A percentile compares a stretch with the other conserved stretches of the same genome.
Conservation (phyloP, 805 yeast genomes). For the Kodamaea neixiangensis region DNA sequence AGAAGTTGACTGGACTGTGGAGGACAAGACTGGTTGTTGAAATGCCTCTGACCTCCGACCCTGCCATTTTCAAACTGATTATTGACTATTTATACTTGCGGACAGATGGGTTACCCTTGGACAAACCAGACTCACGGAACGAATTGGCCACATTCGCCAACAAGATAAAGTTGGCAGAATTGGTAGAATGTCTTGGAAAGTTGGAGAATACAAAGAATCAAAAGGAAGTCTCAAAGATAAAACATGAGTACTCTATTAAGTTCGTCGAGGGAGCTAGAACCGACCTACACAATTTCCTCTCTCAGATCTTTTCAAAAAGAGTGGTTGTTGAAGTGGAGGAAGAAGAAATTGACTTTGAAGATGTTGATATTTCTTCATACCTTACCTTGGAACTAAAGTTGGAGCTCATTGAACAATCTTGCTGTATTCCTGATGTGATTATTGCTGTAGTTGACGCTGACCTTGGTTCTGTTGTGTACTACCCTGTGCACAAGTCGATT, state of each 20-base stretch:
- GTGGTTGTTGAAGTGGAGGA: constrained; percentile 9
- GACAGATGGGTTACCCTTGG: constrained; percentile 32
- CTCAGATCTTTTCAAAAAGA: constrained; percentile 23
- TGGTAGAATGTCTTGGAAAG: constrained; percentile 3
- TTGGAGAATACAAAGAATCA: not conserved
- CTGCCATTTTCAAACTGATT: constrained; percentile 23
- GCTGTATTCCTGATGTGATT: constrained; percentile 49
- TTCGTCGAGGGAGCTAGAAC: constrained; percentile 38
- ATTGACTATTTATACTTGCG: constrained; percentile 35
- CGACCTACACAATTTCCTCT: constrained; percentile 33
- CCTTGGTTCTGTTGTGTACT: constrained; percentile 35
- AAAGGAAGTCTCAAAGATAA: constrained; percentile 28
- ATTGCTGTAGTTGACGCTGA: constrained; percentile 35
- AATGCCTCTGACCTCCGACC: constrained; percentile 19
- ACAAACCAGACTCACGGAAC: constrained; percentile 28
- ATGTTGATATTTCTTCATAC: constrained; percentile 1
- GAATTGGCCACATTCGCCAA: constrained; percentile 37
- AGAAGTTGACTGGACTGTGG: constrained; percentile 28
- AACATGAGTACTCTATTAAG: constrained; percentile 31
- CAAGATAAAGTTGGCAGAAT: constrained; percentile 19
- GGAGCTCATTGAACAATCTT: constrained; percentile 20
- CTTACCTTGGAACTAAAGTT: constrained; percentile 23
- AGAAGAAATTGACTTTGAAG: not conserved
- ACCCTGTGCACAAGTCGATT: constrained; percentile 67
- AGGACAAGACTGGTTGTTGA: constrained; percentile 15